phyloP scores from a whole-genome alignment of 345 rosid genomes.

The Euclidium syriacum region DNA sequence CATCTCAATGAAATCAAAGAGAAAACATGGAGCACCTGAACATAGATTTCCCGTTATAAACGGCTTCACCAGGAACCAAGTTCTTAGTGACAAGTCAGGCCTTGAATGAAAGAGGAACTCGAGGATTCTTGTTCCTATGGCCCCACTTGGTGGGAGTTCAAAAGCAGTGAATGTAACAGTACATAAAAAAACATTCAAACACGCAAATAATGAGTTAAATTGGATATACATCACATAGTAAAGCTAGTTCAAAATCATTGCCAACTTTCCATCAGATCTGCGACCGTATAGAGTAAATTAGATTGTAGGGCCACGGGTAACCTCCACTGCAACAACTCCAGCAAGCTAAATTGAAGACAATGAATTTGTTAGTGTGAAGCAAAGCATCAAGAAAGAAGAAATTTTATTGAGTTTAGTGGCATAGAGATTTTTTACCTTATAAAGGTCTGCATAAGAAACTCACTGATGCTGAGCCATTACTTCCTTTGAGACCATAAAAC shows the following conservation, averaged over 20 bases:
- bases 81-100: conserved; percentile 84
- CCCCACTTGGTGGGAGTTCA: conserved; percentile 98
- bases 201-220: no score
- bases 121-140: conserved; percentile 80
- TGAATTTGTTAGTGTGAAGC: background rate
- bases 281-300: conserved; percentile 60
- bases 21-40: no score
- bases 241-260: no score
- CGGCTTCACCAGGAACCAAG: no score
- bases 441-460: conserved; percentile 73
- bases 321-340: conserved; percentile 83
- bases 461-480: conserved; percentile 58
- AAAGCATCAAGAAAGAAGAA: background rate
- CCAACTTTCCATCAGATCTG: no score
- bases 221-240: no score
- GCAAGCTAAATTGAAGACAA: conserved; percentile 50
- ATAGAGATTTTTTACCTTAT: conserved; percentile 46
- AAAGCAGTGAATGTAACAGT: conserved; percentile 95
- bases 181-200: conserved; percentile 85
- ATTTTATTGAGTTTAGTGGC: background rate
- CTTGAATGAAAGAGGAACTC: conserved; percentile 91
- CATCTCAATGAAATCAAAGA: no score
- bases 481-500: no score
- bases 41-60: no score
- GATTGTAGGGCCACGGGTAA: conserved; percentile 72